phyloP scores from a whole-genome alignment of 2,329 filamentous ascomycete species.

The Verticillium dahliae region DNA sequence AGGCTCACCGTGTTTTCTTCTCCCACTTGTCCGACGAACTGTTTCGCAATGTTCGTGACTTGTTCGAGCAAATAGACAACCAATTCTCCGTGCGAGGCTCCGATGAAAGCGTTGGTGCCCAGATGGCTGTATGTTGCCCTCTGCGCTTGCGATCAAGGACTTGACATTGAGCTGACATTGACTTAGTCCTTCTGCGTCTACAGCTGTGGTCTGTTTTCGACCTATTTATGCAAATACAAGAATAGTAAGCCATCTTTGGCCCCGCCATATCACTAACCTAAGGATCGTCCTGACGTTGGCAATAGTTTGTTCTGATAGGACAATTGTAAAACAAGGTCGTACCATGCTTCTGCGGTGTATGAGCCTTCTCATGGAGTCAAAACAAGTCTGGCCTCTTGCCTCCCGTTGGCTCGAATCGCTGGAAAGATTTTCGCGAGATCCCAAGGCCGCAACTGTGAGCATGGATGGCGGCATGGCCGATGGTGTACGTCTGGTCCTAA shows the following conservation, averaged over 20 bases:
- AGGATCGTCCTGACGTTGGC: constrained; percentile 4
- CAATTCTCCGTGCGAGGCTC: constrained; percentile 39
- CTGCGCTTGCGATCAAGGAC: background rate
- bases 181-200: constrained; percentile 44
- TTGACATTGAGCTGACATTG: background rate
- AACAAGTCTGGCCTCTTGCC: constrained; percentile 45
- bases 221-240: constrained; percentile 46
- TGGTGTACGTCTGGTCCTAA: constrained; percentile 18
- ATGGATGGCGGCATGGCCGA: constrained; percentile 45
- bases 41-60: constrained; percentile 38
- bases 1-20: constrained; percentile 31
- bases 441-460: constrained; percentile 29
- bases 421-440: constrained; percentile 37
- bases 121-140: constrained; percentile 37
- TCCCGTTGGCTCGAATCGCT: constrained; percentile 45
- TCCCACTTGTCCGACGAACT: constrained; percentile 36
- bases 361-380: constrained; percentile 38
- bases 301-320: constrained; percentile 34
- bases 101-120: constrained; percentile 43
- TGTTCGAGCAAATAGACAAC: constrained; percentile 44
- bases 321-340: constrained; percentile 31
- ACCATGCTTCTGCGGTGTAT: constrained; percentile 39
- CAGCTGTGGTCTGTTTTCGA: constrained; percentile 45
- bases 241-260: constrained; percentile 26
- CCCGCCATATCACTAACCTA: background rate